These are phyloP conservation scores for Ophiostoma triangulosporum DNA, from an alignment of 2,329 filamentous ascomycete genomes.

Conservation along the genomic window DNA sequence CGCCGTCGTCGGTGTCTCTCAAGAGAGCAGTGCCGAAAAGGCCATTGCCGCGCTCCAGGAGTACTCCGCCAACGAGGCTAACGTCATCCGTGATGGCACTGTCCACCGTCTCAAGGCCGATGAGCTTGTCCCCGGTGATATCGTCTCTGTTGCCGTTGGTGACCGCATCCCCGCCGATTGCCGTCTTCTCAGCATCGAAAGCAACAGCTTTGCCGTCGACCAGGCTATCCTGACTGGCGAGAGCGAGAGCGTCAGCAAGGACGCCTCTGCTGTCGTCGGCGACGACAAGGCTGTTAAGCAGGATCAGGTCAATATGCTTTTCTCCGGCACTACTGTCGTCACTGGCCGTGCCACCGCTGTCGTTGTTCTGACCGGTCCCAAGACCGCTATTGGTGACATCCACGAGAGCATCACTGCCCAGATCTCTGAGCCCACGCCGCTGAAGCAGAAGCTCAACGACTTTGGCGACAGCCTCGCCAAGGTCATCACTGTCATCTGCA, in stretches of 20 bases:
- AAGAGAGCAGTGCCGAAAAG: constrained; percentile 97
- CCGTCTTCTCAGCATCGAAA: constrained; percentile 76
- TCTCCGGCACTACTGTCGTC: constrained; percentile 95
- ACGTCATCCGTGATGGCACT: constrained; percentile 69
- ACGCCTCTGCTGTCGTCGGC: constrained; percentile 48
- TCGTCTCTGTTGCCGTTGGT: constrained; percentile 76
- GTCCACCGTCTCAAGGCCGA: constrained; percentile 84
- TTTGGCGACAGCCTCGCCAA: constrained; percentile 94
- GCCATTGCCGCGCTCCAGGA: constrained; percentile 96
- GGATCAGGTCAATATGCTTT: constrained; percentile 95
- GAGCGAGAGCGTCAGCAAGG: constrained; percentile 92
- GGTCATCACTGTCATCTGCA: constrained; percentile 93
- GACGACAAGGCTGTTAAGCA: constrained; percentile 87
- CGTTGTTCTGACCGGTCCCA: constrained; percentile 77
- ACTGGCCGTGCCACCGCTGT: constrained; percentile 85
- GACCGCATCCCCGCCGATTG: constrained; percentile 93
- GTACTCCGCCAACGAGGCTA: constrained; percentile 97
- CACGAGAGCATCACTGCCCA: constrained; percentile 97
- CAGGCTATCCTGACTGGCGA: constrained; percentile 96
- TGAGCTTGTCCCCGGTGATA: constrained; percentile 86
- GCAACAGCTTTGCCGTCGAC: constrained; percentile 94
- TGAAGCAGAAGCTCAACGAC: constrained; percentile 98
- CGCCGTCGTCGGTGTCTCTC: constrained; percentile 90
- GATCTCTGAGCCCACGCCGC: constrained; percentile 89
- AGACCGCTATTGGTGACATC: constrained; percentile 94